Evolutionary conservation across 2,329 filamentous ascomycete genomes (phyloP), one percentile per base, ranked within the genome.

Genomic region (Ophiocordyceps robertsii): DNA sequence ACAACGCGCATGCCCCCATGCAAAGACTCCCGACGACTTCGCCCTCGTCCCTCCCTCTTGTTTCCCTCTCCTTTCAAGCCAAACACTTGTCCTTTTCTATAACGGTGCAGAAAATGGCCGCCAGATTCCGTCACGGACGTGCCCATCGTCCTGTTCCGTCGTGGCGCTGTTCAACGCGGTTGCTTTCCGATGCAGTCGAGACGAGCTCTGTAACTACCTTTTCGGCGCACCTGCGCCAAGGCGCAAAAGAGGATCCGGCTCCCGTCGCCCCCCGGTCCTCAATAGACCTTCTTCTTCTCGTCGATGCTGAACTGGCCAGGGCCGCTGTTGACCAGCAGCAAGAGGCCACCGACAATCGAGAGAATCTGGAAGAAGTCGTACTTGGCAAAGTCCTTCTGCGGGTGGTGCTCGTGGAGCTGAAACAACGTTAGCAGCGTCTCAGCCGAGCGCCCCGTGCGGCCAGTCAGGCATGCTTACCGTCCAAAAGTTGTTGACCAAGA

Each of bases 221-320:
- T 36, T 7, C 9, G 16, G 13, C 33, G 24, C 24, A 27, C 9
- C 5, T 32, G 30, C 11, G 30, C 9, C 30, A 5, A 13, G 8
- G 33, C n/a, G 14, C 17, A 16, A 4, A 4, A 16, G 14, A 16
- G 17, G 14, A 10, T 10, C 7, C 33, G 16, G 33, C 33, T 36
- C 17, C 19, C 33, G n/a, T 36, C 9, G 33, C 9, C n/a, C 14
- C 6, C 33, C 3, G 2, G 27, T 10, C 24, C n/a, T 52, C 75
- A 98, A 71, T 98, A 98, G 53, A 98, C 92, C 77, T 98, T 98
- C 81, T 98, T 98, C 85, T 98, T 98, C 79, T 98, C 92, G 67
- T 98, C 92, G 65, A 96, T 90, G 63, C 85, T 94, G 73, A 96
- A 84, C 65, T 95, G 89, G 49, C 92, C 92, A 10, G 92, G 92